phyloP scores from a whole-genome alignment of 352 stramenopile species.

The Pythium sukuiense region DNA sequence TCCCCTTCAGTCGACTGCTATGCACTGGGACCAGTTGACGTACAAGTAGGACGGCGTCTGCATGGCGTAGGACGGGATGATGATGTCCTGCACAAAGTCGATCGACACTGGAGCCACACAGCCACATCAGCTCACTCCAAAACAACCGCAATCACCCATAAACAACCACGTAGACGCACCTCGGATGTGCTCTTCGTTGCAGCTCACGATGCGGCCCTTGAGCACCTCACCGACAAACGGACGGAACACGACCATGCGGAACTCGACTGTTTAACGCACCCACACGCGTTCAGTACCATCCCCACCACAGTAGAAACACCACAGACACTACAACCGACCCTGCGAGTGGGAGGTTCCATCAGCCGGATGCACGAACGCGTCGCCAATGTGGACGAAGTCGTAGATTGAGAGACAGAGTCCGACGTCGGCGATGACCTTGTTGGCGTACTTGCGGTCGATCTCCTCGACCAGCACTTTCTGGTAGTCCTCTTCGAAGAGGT shows the following conservation, averaged over 20 bases:
- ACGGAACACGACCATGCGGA: conserved; percentile 89
- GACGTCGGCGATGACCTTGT: conserved; percentile 88
- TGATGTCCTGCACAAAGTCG: conserved; percentile 90
- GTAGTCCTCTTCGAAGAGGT: conserved; percentile 83
- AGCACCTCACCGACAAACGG: conserved; percentile 88
- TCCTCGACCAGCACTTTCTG: conserved; percentile 85
- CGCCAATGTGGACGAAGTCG: conserved; percentile 87
- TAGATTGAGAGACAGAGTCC: conserved; percentile 88
- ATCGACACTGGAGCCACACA: conserved; percentile 59
- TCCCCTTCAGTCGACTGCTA: not conserved
- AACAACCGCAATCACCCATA: not conserved
- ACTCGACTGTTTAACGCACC: conserved; percentile 56
- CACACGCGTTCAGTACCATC: not conserved
- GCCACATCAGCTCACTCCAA: not conserved
- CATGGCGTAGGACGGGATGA: conserved; percentile 86
- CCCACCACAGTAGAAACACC: not conserved
- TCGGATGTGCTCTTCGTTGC: conserved; percentile 87
- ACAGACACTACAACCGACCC: conserved; percentile 27
- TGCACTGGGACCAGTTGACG: not conserved
- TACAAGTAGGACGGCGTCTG: conserved; percentile 89
- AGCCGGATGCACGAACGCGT: conserved; percentile 81
- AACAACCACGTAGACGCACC: conserved; percentile 24
- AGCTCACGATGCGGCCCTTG: conserved; percentile 87
- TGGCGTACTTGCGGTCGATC: conserved; percentile 90
- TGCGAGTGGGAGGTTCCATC: conserved; percentile 88